Evolutionary conservation across 2,329 filamentous ascomycete genomes (phyloP), one percentile per base, ranked within the genome.

Genomic region (Talaromyces islandicus): DNA sequence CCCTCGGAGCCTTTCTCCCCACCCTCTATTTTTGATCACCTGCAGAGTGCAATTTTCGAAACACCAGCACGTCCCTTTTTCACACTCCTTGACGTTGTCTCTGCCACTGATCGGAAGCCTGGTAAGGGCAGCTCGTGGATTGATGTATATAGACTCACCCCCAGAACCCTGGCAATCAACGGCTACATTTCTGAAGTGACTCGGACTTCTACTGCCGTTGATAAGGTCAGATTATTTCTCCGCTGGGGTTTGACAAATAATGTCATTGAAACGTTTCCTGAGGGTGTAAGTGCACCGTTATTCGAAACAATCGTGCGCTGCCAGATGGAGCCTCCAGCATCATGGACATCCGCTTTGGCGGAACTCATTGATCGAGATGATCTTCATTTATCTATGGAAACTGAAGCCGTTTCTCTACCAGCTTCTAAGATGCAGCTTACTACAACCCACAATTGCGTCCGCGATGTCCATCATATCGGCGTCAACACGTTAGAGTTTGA

Each of bases 221-320:
- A 88, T 64, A 84, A 89, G 64, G 88, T 95, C 2, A 88, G 94
- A 69, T 81, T 88, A 25, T 87, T 97, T 76, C 81, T 88, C 61
- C 79, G 85, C 50, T 87, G 87, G 62, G 87, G 88, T 0, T 85
- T 96, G 53, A 73, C 72, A 24, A 67, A 69, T 10, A 79, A 83
- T 25, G 78, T 92, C 54, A 81, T 97, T 17, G 90, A 96, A 64
- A 92, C 90, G 0, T 78, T 97, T 1, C 93, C 94, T 1, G 91
- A 96, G 73, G 87, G 90, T 27, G 81, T 97, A n/a, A 83, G 90
- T 58, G 85, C 88, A 2, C 89, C 90, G 0, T 79, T 97, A 14
- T 88, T 89, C 70, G 92, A 97, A 75, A 87, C 88, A 5, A 91
- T 97, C 46, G 84, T 88, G n/a, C 83, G 86, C 64, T 96, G 91